Evolutionary conservation across 768 basidiomycete genomes (phyloP).

Genomic region (Pleurotus eryngii): DNA sequence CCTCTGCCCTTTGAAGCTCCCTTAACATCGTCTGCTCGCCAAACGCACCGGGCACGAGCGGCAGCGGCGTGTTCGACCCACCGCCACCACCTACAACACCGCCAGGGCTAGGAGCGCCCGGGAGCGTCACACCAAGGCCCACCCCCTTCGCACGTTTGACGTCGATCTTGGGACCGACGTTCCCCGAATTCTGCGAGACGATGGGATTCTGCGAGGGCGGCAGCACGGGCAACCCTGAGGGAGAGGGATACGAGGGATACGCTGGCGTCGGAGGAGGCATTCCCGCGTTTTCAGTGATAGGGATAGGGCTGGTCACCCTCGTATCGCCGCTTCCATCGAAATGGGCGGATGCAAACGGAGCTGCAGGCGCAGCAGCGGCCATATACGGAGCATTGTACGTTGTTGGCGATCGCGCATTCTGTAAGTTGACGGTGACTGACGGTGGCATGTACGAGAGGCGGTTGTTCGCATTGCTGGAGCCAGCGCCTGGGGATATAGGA

Average conservation of each 20-base stretch:
- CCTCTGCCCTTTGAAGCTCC: conserved; percentile 26
- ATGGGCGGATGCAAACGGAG: background rate
- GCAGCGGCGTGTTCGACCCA: conserved; percentile 54
- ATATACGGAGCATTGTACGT: conserved; percentile 49
- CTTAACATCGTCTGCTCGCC: conserved; percentile 33
- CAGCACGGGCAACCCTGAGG: conserved; percentile 42
- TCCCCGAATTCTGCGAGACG: conserved; percentile 42
- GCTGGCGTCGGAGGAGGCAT: conserved; percentile 60
- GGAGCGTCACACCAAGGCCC: conserved; percentile 23
- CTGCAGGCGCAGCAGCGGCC: conserved; percentile 17
- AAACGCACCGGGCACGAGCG: conserved; percentile 43
- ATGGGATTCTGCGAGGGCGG: conserved; percentile 58
- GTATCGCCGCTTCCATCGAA: background rate
- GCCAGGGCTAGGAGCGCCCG: background rate
- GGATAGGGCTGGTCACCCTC: background rate
- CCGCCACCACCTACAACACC: conserved; percentile 17
- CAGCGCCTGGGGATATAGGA: background rate
- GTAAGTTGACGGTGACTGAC: conserved; percentile 24
- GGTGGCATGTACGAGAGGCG: conserved; percentile 26
- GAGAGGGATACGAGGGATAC: conserved; percentile 63
- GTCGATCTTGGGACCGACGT: conserved; percentile 60
- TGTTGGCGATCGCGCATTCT: conserved; percentile 47
- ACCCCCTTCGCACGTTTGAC: conserved; percentile 57
- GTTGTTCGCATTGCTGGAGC: conserved; percentile 8
- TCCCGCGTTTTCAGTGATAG: conserved; percentile 26